Evolutionary conservation across 2,329 filamentous ascomycete genomes (phyloP), one percentile per base, ranked within the genome.

Genomic region (Erysiphe pulchra): DNA sequence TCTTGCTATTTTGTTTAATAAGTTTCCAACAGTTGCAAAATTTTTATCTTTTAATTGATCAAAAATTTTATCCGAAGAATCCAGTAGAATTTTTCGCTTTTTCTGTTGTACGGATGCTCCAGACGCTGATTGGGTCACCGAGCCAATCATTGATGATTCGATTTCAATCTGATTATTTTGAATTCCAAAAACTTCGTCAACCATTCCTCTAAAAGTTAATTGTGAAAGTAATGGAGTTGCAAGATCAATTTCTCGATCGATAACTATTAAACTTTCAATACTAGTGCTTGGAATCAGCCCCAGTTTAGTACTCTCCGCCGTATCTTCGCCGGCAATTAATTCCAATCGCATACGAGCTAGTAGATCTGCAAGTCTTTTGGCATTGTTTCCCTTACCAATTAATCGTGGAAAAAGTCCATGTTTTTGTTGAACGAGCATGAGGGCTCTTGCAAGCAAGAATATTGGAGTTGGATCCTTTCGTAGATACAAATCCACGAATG

Each of bases 321-420:
- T 73, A 53, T 82, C 77, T 57, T 92, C 85, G 17, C 81, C 80
- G 41, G 85, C 82, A 36, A 80, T 65, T 13, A 86, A 67, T 62
- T 98, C 90, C 57, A 86, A 85, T 51, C 87, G 78, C 83, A 94
- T 94, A 31, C 85, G 81, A 42, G 80, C 69, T 9, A 98, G 70
- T 11, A 94, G 68, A 57, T 95, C 86, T 40, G 85, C 80, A 2
- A 98, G 73, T 44, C 77, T 76, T 57, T 87, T 86, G 33, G 85
- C 87, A 59, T 93, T 86, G 54, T 98, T 86, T 17, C 90, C 90
- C 62, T 98, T 95, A 28, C 90, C 90, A 42, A 92, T 77, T 48
- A 98, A 90, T 13, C 87, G 75, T 24, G 90, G 92, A 53, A 98
- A 95, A 12, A 98, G 72, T 2, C 90, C 92, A 62, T 94, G 79